A percentile compares a stretch with the other conserved stretches of the same genome.
Conservation (phyloP, 306 rosid species). For the Dalbergia oliveri region DNA sequence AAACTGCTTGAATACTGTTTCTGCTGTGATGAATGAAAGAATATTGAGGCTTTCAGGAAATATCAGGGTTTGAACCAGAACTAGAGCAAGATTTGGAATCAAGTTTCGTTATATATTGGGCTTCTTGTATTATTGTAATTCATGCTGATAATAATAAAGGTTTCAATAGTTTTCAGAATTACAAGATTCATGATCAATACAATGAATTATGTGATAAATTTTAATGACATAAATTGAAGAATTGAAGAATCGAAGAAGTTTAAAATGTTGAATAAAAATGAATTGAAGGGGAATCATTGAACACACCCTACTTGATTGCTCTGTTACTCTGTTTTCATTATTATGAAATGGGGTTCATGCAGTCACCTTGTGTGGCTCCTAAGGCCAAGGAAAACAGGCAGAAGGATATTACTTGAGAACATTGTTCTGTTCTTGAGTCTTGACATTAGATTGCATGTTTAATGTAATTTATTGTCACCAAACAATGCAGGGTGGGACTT, state of each 20-base stretch:
- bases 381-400: neutral
- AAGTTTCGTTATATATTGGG: neutral
- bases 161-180: neutral
- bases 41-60: neutral
- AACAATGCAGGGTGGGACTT: neutral
- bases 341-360: neutral
- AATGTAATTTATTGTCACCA: neutral
- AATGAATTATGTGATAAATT: too few species aligned
- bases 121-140: neutral
- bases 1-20: neutral
- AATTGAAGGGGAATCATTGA: too few species aligned
- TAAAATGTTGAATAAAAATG: too few species aligned
- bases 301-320: too few species aligned
- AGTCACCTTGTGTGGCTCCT: conserved; percentile 15
- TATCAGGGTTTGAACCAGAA: neutral
- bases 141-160: neutral
- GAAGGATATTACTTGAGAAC: conserved; percentile 11
- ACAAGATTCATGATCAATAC: too few species aligned
- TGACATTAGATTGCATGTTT: neutral
- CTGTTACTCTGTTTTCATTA: too few species aligned
- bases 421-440: neutral
- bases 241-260: too few species aligned
- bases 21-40: neutral
- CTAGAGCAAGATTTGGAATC: neutral
- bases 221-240: too few species aligned